phyloP scores from a whole-genome alignment of 2,329 filamentous ascomycete genomes.

The Ambrosiella cleistominuta region DNA sequence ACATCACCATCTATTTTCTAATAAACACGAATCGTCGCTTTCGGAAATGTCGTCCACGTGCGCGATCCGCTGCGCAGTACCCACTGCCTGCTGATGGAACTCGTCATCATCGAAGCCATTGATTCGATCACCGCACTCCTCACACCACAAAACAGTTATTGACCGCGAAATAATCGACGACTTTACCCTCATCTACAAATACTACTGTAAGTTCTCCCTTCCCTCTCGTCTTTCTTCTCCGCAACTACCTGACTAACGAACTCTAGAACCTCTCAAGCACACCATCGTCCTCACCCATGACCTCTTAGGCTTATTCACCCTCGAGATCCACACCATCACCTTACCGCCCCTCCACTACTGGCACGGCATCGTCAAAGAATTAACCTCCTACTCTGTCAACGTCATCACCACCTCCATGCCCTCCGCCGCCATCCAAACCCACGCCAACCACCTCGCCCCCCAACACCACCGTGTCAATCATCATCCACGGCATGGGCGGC shows the following conservation, averaged over 20 bases:
- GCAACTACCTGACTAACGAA: not conserved
- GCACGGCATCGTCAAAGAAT: slow-evolving; percentile 43
- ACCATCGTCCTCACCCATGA: slow-evolving; percentile 50
- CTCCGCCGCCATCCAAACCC: slow-evolving; percentile 40
- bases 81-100: not conserved
- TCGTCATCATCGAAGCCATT: not conserved
- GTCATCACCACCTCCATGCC: slow-evolving; percentile 46
- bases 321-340: slow-evolving; percentile 32
- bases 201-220: slow-evolving; percentile 6
- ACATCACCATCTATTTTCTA: too few relatives aligned
- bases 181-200: slow-evolving; percentile 10
- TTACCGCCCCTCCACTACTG: slow-evolving; percentile 42
- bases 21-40: too few relatives aligned
- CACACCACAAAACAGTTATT: not conserved
- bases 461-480: slow-evolving; percentile 52
- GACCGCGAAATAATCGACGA: slow-evolving; percentile 12
- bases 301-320: slow-evolving; percentile 44
- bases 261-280: slow-evolving; percentile 27
- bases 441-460: slow-evolving; percentile 36
- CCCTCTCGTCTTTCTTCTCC: not conserved
- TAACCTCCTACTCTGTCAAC: slow-evolving; percentile 32
- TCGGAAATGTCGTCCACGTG: not conserved
- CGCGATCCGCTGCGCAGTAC: not conserved
- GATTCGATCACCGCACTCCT: not conserved
- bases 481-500: slow-evolving; percentile 53